A percentile compares a stretch with the other conserved stretches of the same genome.
phyloP scores from a whole-genome alignment of 2,329 filamentous ascomycete genomes.

The Arthrobotrys musiformis region DNA sequence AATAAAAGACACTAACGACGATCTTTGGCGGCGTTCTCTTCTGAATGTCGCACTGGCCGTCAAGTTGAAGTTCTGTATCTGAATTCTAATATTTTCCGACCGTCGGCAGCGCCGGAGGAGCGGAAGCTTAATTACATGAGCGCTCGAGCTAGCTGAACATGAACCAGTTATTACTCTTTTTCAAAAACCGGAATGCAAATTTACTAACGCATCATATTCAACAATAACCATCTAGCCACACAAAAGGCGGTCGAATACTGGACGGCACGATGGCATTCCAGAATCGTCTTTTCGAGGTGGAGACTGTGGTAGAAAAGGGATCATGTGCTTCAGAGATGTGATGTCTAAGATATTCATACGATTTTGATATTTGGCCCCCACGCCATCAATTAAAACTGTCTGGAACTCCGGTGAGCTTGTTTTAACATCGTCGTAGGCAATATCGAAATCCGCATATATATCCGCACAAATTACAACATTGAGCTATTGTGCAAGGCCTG shows the following conservation, averaged over 20 bases:
- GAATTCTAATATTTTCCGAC: not conserved
- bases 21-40: too few relatives aligned
- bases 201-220: not conserved
- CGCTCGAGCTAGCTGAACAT: not conserved
- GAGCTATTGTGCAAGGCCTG: conserved; percentile 1
- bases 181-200: not conserved
- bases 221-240: not conserved
- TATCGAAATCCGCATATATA: not conserved
- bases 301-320: not conserved
- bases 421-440: conserved; percentile 3
- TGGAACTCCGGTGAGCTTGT: not conserved
- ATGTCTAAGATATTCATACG: not conserved
- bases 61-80: not conserved
- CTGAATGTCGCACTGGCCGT: not conserved
- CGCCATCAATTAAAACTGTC: not conserved
- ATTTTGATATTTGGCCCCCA: conserved; percentile 5
- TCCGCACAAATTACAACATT: not conserved
- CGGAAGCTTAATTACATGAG: conserved; percentile 1
- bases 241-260: not conserved
- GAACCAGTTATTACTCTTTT: not conserved
- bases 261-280: not conserved
- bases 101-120: conserved; percentile 1
- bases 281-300: not conserved
- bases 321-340: not conserved
- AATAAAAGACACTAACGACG: not conserved